phyloP scores from a whole-genome alignment of 495 filamentous ascomycete genomes.

The Aspergillus bridgeri region DNA sequence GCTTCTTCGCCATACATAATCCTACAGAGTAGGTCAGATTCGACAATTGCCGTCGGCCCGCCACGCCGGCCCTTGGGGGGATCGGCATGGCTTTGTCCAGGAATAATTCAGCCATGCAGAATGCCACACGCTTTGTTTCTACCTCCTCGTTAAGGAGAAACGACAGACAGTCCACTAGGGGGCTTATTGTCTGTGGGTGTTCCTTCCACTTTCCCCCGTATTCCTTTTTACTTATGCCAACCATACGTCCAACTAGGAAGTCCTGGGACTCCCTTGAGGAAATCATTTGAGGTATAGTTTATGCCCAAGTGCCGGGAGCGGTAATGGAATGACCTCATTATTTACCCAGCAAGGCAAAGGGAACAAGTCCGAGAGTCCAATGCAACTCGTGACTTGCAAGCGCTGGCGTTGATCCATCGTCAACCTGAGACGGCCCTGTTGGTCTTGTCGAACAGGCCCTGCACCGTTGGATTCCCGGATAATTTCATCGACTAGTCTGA shows the following conservation, averaged over 20 bases:
- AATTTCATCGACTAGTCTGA: constrained; percentile 6
- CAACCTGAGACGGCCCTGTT: background rate
- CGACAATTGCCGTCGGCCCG: constrained; percentile 12
- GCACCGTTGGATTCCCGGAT: constrained; percentile 7
- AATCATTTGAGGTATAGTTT: background rate
- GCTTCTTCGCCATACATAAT: constrained; percentile 1
- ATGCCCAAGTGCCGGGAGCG: background rate
- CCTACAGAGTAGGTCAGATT: background rate
- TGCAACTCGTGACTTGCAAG: background rate
- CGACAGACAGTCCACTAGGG: background rate
- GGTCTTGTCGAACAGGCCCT: background rate
- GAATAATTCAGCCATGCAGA: constrained; percentile 4
- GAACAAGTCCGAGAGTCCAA: background rate
- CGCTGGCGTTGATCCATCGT: background rate
- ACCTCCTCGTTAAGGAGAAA: constrained; percentile 1
- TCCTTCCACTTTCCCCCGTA: background rate
- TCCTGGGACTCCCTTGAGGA: background rate
- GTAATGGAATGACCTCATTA: background rate
- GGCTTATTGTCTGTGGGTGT: background rate
- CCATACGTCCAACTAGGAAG: background rate
- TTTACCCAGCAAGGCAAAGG: background rate
- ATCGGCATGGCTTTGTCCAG: constrained; percentile 8
- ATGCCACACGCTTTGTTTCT: constrained; percentile 3
- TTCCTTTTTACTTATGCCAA: background rate
- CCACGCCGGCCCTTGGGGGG: constrained; percentile 8